These are phyloP conservation scores for Sclerotiophoma versabilis DNA, from an alignment of 2,329 filamentous ascomycete species.

Conservation along the genomic window DNA sequence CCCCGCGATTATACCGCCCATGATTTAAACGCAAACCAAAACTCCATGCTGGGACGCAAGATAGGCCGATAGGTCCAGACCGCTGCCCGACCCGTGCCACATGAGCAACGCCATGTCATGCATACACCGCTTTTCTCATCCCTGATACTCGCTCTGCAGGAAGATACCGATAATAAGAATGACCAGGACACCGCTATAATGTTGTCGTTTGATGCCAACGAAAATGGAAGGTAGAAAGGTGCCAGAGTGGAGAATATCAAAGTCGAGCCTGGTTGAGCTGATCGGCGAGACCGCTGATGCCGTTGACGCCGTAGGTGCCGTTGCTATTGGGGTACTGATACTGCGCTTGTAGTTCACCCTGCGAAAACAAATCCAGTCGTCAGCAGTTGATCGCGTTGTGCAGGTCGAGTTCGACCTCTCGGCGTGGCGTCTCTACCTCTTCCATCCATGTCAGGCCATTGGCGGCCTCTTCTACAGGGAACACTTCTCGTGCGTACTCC, in stretches of 20 bases:
- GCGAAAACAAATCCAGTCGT: conserved; percentile 34
- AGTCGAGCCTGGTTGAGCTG: conserved; percentile 46
- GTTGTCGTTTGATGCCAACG: conserved; percentile 30
- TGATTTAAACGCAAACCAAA: conserved; percentile 37
- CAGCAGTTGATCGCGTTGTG: conserved; percentile 48
- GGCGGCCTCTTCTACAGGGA: conserved; percentile 90
- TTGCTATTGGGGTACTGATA: conserved; percentile 32
- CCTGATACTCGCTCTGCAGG: conserved; percentile 23
- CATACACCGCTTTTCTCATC: conserved; percentile 29
- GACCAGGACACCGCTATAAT: conserved; percentile 28
- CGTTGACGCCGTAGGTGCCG: conserved; percentile 13
- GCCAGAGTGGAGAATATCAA: conserved; percentile 28
- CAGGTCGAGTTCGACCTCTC: conserved; percentile 46
- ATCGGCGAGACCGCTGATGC: conserved; percentile 40
- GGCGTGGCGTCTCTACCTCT: conserved; percentile 53
- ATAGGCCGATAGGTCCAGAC: conserved; percentile 6
- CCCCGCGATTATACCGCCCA: conserved; percentile 23
- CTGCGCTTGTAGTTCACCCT: conserved; percentile 35
- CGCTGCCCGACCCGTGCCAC: conserved; percentile 4
- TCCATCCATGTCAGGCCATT: conserved; percentile 95
- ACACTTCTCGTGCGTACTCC: conserved; percentile 93
- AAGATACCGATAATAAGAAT: conserved; percentile 21
- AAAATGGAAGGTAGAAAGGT: conserved; percentile 23
- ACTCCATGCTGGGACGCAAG: conserved; percentile 41
- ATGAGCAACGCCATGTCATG: conserved; percentile 15